Percentiles rank a stretch among this genome's conserved stretches.
phyloP scores from a whole-genome alignment of 495 filamentous ascomycete genomes.

The Penicillium desertorum region DNA sequence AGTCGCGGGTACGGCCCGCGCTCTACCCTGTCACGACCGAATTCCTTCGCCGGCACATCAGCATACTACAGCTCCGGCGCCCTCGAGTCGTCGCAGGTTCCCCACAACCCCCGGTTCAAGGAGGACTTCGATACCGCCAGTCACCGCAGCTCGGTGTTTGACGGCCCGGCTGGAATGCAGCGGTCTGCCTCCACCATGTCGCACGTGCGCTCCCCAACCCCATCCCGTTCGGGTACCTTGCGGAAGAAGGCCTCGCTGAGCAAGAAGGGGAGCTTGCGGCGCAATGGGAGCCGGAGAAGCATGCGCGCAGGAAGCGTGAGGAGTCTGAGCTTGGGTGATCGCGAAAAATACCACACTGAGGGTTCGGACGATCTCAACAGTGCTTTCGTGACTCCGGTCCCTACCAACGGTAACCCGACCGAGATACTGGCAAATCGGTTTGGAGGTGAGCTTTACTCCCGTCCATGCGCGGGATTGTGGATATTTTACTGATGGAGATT shows the following conservation, averaged over 20 bases:
- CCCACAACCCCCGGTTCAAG: conserved; percentile 57
- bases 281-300: conserved; percentile 72
- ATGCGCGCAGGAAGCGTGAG: conserved; percentile 79
- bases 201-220: conserved; percentile 47
- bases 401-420: conserved; percentile 82
- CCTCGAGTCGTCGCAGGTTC: conserved; percentile 43
- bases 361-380: conserved; percentile 74
- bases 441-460: conserved; percentile 60
- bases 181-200: conserved; percentile 56
- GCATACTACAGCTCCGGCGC: conserved; percentile 42
- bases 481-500: conserved; percentile 18
- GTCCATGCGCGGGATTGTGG: neutral
- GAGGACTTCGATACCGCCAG: conserved; percentile 71
- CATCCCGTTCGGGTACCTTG: conserved; percentile 74
- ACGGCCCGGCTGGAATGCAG: conserved; percentile 43
- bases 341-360: conserved; percentile 52
- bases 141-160: conserved; percentile 61
- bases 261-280: conserved; percentile 69
- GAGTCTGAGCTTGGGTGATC: conserved; percentile 64
- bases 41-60: conserved; percentile 40
- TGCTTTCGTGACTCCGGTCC: conserved; percentile 84
- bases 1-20: conserved; percentile 33
- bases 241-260: conserved; percentile 82
- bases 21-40: conserved; percentile 39
- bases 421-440: conserved; percentile 89